A percentile compares a stretch with the other conserved stretches of the same genome.
Conservation (phyloP, 495 filamentous ascomycete genomes). For the Neurospora tetrasperma region DNA sequence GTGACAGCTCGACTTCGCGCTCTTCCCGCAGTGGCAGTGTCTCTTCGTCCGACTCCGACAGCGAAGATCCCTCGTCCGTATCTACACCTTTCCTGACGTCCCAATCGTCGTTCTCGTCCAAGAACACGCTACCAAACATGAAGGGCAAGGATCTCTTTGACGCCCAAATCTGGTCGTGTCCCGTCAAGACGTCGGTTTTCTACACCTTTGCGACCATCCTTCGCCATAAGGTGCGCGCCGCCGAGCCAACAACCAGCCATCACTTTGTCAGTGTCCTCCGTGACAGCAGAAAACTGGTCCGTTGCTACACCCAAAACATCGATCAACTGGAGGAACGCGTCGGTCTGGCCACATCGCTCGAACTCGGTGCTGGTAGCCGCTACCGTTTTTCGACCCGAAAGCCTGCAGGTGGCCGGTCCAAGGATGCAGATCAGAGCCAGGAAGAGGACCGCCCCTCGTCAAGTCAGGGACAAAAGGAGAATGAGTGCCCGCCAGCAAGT, state of each 20-base stretch:
- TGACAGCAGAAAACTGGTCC: slow-evolving; percentile 49
- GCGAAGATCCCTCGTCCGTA: slow-evolving; percentile 27
- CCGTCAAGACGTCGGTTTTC: slow-evolving; percentile 51
- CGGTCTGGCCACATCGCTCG: slow-evolving; percentile 45
- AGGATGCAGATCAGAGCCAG: slow-evolving; percentile 2
- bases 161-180: slow-evolving; percentile 53
- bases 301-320: slow-evolving; percentile 66
- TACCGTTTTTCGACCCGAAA: slow-evolving; percentile 31
- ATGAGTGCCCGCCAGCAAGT: not conserved
- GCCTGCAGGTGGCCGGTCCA: slow-evolving; percentile 18
- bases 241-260: slow-evolving; percentile 45
- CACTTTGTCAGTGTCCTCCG: slow-evolving; percentile 52
- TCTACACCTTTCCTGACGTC: slow-evolving; percentile 31
- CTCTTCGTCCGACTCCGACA: slow-evolving; percentile 24
- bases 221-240: slow-evolving; percentile 46
- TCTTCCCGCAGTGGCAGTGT: slow-evolving; percentile 9
- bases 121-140: slow-evolving; percentile 38
- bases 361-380: slow-evolving; percentile 45
- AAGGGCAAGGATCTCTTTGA: slow-evolving; percentile 61
- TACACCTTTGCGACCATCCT: slow-evolving; percentile 57
- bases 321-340: slow-evolving; percentile 57
- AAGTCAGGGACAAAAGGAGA: not conserved
- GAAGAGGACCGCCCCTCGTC: not conserved
- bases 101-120: slow-evolving; percentile 22
- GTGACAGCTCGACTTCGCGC: slow-evolving; percentile 22